Base-by-base conservation (phyloP, 116 monocot species). In the Phalaenopsis hybrid region DNA sequence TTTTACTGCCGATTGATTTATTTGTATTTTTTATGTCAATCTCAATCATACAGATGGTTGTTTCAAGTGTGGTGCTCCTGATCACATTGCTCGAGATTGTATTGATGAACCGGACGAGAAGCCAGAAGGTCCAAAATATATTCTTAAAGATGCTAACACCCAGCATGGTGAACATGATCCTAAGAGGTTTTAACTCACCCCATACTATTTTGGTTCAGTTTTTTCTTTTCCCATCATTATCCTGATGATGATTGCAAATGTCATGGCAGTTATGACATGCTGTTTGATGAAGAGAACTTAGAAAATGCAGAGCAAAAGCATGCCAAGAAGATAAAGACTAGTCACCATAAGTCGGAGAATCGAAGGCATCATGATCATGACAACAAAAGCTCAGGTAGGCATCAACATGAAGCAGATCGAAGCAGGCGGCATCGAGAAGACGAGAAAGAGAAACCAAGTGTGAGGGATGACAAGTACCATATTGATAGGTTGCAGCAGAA, bases 31-130 rank as follows among this genome's bases (percentile, higher is more conserved):
- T 72, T 72, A 9, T 72, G 34, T 15, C 41, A 72, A 72, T 72
- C 37, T 72, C 41, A 72, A 72, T 37, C 34, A 15, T 34, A 74
- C 78, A 81, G 88, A 84, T 72, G 96, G 93, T 51, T 96, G 96
- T 82, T 96, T 91, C 85, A 96, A 94, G 80, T 96, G 96, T 86
- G 96, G 96, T 63, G 88, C 89, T 76, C 21, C 86, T 74, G 91
- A 91, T 82, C 94, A 96, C 81, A 81, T 92, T 59, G 94, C 94
- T 8, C 90, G 85, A 58, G 92, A 97, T 59, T 94, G 93, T 82
- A 83, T 80, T 48, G 61, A 86, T 1, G 85, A 59, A 21, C 59
- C 82, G 20, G 80, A 82, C 74, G 79, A 20, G 57, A 88, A 86
- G 75, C 49, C 81, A 1, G 63, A 65, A 41, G 83, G 85, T 50